phyloP scores from a whole-genome alignment of 2,329 filamentous ascomycete genomes.

The Epicoccum sorghinum region DNA sequence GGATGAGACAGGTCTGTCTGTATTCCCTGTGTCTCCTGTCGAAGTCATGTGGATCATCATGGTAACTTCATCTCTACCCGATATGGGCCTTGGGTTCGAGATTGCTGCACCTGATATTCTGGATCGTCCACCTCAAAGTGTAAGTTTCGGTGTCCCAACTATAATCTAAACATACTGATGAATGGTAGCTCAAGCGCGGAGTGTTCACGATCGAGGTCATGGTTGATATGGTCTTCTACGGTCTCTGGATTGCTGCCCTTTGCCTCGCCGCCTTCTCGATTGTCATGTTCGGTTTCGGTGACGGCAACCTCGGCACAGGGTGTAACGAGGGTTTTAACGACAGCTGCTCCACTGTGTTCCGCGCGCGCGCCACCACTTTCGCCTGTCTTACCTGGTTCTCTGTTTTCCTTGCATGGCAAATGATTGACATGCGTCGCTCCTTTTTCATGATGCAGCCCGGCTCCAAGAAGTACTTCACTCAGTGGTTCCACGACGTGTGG shows the following conservation, averaged over 20 bases:
- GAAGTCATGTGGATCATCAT: slow-evolving; percentile 49
- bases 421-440: slow-evolving; percentile 69
- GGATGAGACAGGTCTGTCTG: slow-evolving; percentile 39
- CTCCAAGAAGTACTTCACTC: slow-evolving; percentile 60
- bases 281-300: slow-evolving; percentile 43
- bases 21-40: slow-evolving; percentile 47
- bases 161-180: slow-evolving; percentile 14
- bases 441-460: slow-evolving; percentile 76
- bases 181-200: slow-evolving; percentile 38
- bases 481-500: slow-evolving; percentile 73
- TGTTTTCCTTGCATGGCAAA: slow-evolving; percentile 79
- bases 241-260: slow-evolving; percentile 42
- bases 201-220: slow-evolving; percentile 46
- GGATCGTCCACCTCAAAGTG: slow-evolving; percentile 36
- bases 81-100: slow-evolving; percentile 45
- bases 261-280: slow-evolving; percentile 42
- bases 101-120: slow-evolving; percentile 44
- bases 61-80: slow-evolving; percentile 45
- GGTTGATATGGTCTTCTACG: slow-evolving; percentile 46
- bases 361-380: slow-evolving; percentile 73
- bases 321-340: slow-evolving; percentile 40
- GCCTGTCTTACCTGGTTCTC: slow-evolving; percentile 77
- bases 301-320: slow-evolving; percentile 39
- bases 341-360: slow-evolving; percentile 42
- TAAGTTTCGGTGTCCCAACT: slow-evolving; percentile 18